phyloP scores from a whole-genome alignment of 2,329 filamentous ascomycete species.

The Fusarium sp. region DNA sequence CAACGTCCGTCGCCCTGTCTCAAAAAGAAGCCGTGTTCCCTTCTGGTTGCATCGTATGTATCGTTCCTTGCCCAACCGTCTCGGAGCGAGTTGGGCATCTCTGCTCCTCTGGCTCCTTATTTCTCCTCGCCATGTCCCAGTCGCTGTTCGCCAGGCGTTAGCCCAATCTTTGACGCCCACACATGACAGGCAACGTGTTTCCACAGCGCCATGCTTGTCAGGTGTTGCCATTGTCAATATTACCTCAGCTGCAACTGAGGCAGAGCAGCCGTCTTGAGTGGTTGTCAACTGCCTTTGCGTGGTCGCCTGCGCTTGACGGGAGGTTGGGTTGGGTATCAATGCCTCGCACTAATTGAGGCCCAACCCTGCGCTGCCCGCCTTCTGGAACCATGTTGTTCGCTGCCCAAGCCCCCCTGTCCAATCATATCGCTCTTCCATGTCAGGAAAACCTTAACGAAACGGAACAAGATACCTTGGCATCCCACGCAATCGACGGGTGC shows the following conservation, averaged over 20 bases:
- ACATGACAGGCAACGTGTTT: constrained; percentile 44
- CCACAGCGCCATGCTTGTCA: constrained; percentile 33
- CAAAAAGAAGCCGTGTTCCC: constrained; percentile 22
- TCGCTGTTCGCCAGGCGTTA: constrained; percentile 16
- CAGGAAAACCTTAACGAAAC: constrained; percentile 15
- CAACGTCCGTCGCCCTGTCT: constrained; percentile 24
- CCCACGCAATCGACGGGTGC: constrained; percentile 20
- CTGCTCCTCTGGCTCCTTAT: constrained; percentile 32
- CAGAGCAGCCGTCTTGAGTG: constrained; percentile 16
- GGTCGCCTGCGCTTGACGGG: constrained; percentile 14
- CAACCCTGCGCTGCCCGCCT: constrained; percentile 44
- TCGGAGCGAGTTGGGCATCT: constrained; percentile 39
- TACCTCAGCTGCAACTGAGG: constrained; percentile 41
- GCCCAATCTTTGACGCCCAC: constrained; percentile 34
- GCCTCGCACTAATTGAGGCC: constrained; percentile 53
- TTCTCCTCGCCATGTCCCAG: constrained; percentile 33
- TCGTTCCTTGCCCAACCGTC: constrained; percentile 34
- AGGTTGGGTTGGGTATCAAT: constrained; percentile 54
- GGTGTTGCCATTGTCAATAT: constrained; percentile 35
- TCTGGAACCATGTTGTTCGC: constrained; percentile 39
- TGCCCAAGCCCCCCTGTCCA: constrained; percentile 42
- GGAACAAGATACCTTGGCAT: constrained; percentile 26
- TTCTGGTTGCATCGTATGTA: constrained; percentile 31
- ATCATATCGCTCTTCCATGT: constrained; percentile 29
- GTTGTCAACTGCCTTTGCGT: constrained; percentile 20